Evolutionary conservation across 768 basidiomycete genomes (phyloP).

Genomic region (Russula lepida): DNA sequence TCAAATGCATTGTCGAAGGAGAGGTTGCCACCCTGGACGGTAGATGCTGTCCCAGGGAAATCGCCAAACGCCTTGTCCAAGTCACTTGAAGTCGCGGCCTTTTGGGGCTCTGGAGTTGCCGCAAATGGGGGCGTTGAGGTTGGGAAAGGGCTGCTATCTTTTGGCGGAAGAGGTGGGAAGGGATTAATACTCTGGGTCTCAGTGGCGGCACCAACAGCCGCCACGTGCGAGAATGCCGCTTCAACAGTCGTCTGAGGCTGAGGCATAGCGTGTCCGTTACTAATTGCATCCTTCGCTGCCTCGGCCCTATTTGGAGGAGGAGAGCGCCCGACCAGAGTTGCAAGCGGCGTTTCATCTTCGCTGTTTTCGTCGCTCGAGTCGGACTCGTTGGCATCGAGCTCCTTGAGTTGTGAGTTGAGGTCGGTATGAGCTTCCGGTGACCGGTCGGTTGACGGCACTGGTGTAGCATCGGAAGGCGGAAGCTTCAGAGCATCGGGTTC

Average conservation of each 20-base stretch:
- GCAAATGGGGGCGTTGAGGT: constrained; percentile 15
- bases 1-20: constrained; percentile 61
- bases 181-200: constrained; percentile 4
- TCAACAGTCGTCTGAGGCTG: background rate
- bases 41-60: constrained; percentile 32
- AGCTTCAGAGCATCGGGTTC: constrained; percentile 12
- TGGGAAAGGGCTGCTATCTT: constrained; percentile 8
- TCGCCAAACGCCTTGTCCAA: constrained; percentile 72
- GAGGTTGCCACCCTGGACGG: constrained; percentile 36
- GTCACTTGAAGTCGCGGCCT: constrained; percentile 37
- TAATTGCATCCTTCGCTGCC: background rate
- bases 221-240: background rate
- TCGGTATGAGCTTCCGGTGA: constrained; percentile 33
- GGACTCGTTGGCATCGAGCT: constrained; percentile 49
- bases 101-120: constrained; percentile 7
- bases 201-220: background rate
- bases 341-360: constrained; percentile 26
- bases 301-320: background rate
- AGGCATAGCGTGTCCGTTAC: constrained; percentile 8
- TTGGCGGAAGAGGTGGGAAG: constrained; percentile 12
- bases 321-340: constrained; percentile 17
- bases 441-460: constrained; percentile 2
- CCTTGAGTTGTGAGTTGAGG: constrained; percentile 43
- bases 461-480: constrained; percentile 1
- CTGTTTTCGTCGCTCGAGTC: constrained; percentile 42